Percentiles rank a stretch among this genome's conserved stretches.
Conservation (phyloP, 176 grass and related monocot genomes). For the Raddia distichophylla region DNA sequence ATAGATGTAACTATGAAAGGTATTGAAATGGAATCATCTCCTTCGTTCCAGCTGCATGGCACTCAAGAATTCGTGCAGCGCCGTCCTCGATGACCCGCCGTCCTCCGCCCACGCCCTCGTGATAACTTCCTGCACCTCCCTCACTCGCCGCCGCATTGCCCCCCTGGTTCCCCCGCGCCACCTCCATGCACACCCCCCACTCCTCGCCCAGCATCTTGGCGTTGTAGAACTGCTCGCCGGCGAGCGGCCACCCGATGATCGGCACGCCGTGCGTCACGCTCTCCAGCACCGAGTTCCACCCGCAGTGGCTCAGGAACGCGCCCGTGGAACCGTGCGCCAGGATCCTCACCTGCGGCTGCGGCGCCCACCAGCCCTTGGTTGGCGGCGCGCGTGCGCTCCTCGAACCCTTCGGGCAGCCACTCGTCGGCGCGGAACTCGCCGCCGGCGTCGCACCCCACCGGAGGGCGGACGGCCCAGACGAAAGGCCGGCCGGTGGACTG, state of each 20-base stretch:
- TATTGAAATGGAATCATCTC: too few species aligned
- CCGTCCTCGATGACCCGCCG: neutral
- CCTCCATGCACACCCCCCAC: slow-evolving; percentile 38
- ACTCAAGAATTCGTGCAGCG: too few species aligned
- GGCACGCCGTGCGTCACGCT: slow-evolving; percentile 41
- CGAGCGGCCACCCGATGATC: slow-evolving; percentile 44
- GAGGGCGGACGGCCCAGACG: slow-evolving; percentile 36
- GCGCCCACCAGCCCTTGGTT: slow-evolving; percentile 34
- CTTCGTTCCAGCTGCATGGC: too few species aligned
- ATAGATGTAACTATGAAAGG: too few species aligned
- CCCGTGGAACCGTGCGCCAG: slow-evolving; percentile 40
- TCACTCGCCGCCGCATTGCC: slow-evolving; percentile 3
- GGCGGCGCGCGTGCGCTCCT: slow-evolving; percentile 7
- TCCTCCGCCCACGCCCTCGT: slow-evolving; percentile 3
- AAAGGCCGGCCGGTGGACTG: slow-evolving; percentile 26
- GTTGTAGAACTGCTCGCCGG: slow-evolving; percentile 46
- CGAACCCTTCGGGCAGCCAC: slow-evolving; percentile 55
- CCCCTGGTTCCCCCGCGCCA: slow-evolving; percentile 30
- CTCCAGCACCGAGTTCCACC: slow-evolving; percentile 52
- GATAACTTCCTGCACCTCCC: neutral
- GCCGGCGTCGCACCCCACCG: neutral
- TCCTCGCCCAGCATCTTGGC: slow-evolving; percentile 27
- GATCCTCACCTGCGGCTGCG: slow-evolving; percentile 44
- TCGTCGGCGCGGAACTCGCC: slow-evolving; percentile 2
- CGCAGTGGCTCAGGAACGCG: slow-evolving; percentile 55